These are phyloP conservation scores for Chlamydomonas applanata DNA, from an alignment of 139 green algal genomes.

Conservation along the genomic window DNA sequence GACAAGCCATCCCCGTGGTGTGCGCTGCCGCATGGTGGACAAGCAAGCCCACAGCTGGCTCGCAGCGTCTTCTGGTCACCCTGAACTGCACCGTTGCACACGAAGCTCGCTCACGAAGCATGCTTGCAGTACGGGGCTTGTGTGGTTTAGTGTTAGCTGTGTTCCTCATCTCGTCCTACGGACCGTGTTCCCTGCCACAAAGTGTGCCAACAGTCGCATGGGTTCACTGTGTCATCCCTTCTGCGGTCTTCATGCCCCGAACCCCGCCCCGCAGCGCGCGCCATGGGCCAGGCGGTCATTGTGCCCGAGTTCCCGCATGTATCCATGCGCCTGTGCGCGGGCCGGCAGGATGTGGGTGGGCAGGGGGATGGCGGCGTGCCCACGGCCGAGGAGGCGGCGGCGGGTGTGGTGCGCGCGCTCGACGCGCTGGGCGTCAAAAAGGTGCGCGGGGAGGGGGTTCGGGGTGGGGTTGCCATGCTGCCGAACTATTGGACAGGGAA, in stretches of 20 bases:
- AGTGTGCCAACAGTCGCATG: neutral
- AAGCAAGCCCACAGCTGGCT: no score
- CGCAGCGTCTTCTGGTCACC: no score
- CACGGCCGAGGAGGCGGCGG: constrained; percentile 27
- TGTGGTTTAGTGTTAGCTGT: neutral
- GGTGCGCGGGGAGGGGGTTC: no score
- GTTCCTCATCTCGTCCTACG: neutral
- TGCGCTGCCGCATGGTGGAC: no score
- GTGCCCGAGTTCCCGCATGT: constrained; percentile 48
- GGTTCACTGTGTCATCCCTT: neutral
- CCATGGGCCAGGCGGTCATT: constrained; percentile 30
- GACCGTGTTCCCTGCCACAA: neutral
- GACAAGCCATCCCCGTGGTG: no score
- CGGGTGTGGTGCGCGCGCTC: neutral
- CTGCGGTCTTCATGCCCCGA: neutral
- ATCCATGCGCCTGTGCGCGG: constrained; percentile 37
- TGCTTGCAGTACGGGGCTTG: neutral
- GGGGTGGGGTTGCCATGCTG: no score
- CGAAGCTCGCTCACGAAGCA: no score
- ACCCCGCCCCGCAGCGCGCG: neutral
- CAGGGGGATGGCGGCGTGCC: constrained; percentile 9
- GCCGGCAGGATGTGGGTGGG: no score
- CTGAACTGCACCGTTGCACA: no score
- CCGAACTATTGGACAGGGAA: no score
- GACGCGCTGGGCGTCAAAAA: neutral